Percentiles rank a stretch among this genome's conserved stretches.
Conservation (phyloP, 768 basidiomycete species). For the Candolleomyces eurysporus region DNA sequence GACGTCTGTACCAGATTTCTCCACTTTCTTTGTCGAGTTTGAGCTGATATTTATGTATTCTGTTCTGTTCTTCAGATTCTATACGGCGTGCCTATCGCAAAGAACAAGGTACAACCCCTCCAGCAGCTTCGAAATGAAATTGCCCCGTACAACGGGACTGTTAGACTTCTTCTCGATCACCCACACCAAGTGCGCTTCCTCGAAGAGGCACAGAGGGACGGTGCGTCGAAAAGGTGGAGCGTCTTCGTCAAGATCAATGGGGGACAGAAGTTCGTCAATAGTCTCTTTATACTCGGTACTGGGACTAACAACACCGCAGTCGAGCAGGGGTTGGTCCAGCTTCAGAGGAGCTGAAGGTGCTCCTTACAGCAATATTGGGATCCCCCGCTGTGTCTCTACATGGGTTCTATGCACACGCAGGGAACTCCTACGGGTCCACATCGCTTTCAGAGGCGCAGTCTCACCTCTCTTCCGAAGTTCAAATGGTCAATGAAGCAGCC, state of each 20-base stretch:
- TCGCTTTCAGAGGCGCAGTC: constrained; percentile 61
- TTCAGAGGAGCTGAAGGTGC: constrained; percentile 51
- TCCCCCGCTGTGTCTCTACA: constrained; percentile 62
- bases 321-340: constrained; percentile 67
- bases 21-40: no score
- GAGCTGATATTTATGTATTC: background rate
- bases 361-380: constrained; percentile 51
- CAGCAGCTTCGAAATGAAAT: constrained; percentile 57
- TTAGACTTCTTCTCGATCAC: constrained; percentile 76
- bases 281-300: background rate
- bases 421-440: constrained; percentile 74
- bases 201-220: constrained; percentile 53
- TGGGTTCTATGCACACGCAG: constrained; percentile 83
- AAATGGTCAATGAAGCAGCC: constrained; percentile 67
- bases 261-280: constrained; percentile 61
- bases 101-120: constrained; percentile 73
- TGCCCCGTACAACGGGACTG: constrained; percentile 48
- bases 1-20: constrained; percentile 52
- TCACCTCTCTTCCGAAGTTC: constrained; percentile 68
- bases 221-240: constrained; percentile 55
- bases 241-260: constrained; percentile 81
- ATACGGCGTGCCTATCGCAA: constrained; percentile 71
- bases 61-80: constrained; percentile 53
- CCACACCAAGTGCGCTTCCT: constrained; percentile 66
- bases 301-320: constrained; percentile 36